Conservation (phyloP, 176 grass and related monocot genomes). For the Otatea glauca region DNA sequence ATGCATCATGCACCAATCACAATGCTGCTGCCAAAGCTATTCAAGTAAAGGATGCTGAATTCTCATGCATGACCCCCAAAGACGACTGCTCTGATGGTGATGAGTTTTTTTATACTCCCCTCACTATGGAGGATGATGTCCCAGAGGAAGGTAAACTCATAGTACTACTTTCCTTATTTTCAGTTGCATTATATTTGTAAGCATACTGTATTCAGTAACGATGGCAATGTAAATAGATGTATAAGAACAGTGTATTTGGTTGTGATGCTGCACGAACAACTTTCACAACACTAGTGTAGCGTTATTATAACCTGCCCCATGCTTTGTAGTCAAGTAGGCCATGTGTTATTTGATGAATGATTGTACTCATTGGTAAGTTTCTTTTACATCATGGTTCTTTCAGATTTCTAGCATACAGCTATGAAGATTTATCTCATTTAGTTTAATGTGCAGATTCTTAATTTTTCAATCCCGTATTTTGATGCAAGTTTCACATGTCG, state of each 20-base stretch:
- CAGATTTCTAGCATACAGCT: conserved; percentile 38
- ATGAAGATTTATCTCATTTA: conserved; percentile 12
- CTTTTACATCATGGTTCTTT: conserved; percentile 19
- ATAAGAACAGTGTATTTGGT: neutral
- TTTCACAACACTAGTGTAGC: neutral
- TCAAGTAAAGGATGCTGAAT: conserved; percentile 49
- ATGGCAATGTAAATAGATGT: conserved; percentile 30
- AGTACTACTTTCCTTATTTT: conserved; percentile 36
- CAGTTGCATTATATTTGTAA: conserved; percentile 13
- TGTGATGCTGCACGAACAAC: conserved; percentile 1
- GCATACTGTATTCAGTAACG: conserved; percentile 16
- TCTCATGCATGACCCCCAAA: conserved; percentile 43
- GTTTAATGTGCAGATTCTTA: conserved; percentile 7
- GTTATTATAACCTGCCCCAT: neutral
- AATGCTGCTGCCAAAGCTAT: conserved; percentile 41
- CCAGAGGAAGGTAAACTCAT: conserved; percentile 63
- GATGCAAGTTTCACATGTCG: conserved; percentile 34
- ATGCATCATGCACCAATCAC: conserved; percentile 51
- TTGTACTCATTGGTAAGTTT: conserved; percentile 11
- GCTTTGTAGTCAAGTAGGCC: conserved; percentile 21
- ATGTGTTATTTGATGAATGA: conserved; percentile 27
- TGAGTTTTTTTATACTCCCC: conserved; percentile 60
- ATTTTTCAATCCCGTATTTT: conserved; percentile 38
- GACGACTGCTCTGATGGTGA: conserved; percentile 65
- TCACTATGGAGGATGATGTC: conserved; percentile 49